Evolutionary conservation across 306 rosid species (phyloP), one percentile per base, ranked within the genome.

Genomic region (Cicer judaicum): DNA sequence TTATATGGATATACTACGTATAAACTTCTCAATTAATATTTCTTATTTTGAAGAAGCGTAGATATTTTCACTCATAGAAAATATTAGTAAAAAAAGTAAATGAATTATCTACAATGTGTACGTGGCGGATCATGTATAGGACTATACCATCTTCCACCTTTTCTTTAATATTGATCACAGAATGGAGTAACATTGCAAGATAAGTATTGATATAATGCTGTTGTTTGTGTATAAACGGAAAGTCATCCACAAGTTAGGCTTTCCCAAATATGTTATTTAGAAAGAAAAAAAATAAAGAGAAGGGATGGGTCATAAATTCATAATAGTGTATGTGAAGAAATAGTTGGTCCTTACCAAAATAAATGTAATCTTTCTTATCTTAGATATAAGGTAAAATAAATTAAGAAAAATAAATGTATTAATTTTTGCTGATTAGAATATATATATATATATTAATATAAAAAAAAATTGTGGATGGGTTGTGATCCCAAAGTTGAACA

Each of bases 401-500:
- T 24, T 3, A 29, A 29, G 0, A 29, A 29, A 29, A 3, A 29
- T 29, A 0, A 29, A 29, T 29, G 0, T 29, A 29, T 3, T 29
- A 29, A 3, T 29, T 29, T 24, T 29, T 29, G 34, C 3, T 29
- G 34, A 29, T 29, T 0, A 29, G 34, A 29, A 0, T 29, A 29
- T 29, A 29, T 3, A 0, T 29, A 29, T 29, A 29, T 3, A 40
- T 56, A 63, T 24, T 13, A 55, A 69, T 65, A 24, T 3, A 50
- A 48, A 50, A 61, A 6, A 29, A 29, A 29, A 29, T 29, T 29
- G 5, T 29, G 12, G 61, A 41, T n/a, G 68, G 80, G 74, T 87
- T 79, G 77, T 61, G 95, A 91, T 91, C 97, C 97, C 92, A 81
- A 91, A 75, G 85, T 79, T 64, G 83, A 84, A 70, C 82, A 86